Percentiles rank a stretch among this genome's conserved stretches.
Evolutionary conservation across 345 rosid genomes (phyloP).

Genomic region (Gossypium mustelinum): DNA sequence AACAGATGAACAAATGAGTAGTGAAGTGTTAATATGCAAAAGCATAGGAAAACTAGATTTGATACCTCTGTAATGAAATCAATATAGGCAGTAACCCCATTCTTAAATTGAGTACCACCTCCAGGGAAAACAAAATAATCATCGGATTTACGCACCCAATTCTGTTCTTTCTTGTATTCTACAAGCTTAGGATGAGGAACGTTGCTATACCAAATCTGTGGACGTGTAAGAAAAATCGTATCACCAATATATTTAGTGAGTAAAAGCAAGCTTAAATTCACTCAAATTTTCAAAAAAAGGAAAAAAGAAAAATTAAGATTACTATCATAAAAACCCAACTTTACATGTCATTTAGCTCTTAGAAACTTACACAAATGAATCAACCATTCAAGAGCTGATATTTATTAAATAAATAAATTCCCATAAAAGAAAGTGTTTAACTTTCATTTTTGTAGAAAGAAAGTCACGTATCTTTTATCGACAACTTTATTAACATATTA

Average conservation of each 20-base stretch:
- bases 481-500: not conserved
- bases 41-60: not conserved
- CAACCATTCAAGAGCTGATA: not conserved
- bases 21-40: not conserved
- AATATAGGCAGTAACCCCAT: conserved; percentile 67
- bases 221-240: conserved; percentile 8
- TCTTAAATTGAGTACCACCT: conserved; percentile 92
- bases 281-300: not conserved
- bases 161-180: conserved; percentile 91
- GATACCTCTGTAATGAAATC: conserved; percentile 61
- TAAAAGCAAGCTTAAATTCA: not conserved
- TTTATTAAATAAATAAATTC: not conserved
- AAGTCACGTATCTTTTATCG: not conserved
- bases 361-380: not conserved
- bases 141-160: conserved; percentile 71
- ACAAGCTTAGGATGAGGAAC: conserved; percentile 96
- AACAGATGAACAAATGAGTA: not conserved
- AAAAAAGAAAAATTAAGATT: not conserved
- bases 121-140: conserved; percentile 78
- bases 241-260: not conserved
- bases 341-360: not conserved
- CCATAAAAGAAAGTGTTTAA: too few species aligned
- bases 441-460: not conserved
- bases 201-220: conserved; percentile 73
- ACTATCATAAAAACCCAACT: not conserved